Percentiles rank a stretch among this genome's conserved stretches.
These are phyloP conservation scores for Rugonectria rugulosa DNA, from an alignment of 2,329 filamentous ascomycete species.

Conservation along the genomic window DNA sequence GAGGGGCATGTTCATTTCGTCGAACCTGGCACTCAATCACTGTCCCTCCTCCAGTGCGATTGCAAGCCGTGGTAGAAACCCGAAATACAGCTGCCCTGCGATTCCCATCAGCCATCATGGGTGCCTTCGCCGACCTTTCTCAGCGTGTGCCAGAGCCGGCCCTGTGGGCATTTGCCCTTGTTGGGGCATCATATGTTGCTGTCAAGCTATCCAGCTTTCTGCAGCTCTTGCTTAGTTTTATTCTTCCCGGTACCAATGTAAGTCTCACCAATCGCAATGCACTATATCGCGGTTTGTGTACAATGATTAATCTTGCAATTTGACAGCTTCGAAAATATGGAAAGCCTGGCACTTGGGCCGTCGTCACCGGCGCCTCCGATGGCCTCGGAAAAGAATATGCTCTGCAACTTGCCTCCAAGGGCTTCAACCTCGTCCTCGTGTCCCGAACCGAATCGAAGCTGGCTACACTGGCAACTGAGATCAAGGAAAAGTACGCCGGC, in stretches of 20 bases:
- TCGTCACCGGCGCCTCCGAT: constrained; percentile 94
- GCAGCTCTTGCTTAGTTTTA: constrained; percentile 71
- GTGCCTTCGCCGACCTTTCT: constrained; percentile 36
- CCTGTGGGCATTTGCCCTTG: constrained; percentile 50
- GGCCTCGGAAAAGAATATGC: constrained; percentile 97
- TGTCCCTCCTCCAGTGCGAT: too few relatives aligned
- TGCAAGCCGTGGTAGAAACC: too few relatives aligned
- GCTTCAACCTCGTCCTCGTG: constrained; percentile 94
- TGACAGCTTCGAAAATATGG: constrained; percentile 86
- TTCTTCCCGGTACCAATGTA: constrained; percentile 71
- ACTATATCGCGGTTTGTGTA: too few relatives aligned
- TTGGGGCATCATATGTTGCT: constrained; percentile 68
- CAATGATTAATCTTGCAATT: too few relatives aligned
- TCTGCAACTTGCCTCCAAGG: constrained; percentile 85
- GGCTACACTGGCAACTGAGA: constrained; percentile 75
- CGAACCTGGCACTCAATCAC: not conserved
- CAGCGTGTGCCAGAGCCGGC: constrained; percentile 23
- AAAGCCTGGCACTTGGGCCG: constrained; percentile 89
- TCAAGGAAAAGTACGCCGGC: constrained; percentile 72
- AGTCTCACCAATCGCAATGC: constrained; percentile 36
- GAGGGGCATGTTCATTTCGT: constrained; percentile 28
- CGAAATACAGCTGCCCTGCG: too few relatives aligned
- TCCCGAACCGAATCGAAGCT: constrained; percentile 97
- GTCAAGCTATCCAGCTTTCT: constrained; percentile 65
- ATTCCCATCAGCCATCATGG: constrained; percentile 36